Evolutionary conservation across 2,329 filamentous ascomycete species (phyloP).

Genomic region (Fusarium redolens): DNA sequence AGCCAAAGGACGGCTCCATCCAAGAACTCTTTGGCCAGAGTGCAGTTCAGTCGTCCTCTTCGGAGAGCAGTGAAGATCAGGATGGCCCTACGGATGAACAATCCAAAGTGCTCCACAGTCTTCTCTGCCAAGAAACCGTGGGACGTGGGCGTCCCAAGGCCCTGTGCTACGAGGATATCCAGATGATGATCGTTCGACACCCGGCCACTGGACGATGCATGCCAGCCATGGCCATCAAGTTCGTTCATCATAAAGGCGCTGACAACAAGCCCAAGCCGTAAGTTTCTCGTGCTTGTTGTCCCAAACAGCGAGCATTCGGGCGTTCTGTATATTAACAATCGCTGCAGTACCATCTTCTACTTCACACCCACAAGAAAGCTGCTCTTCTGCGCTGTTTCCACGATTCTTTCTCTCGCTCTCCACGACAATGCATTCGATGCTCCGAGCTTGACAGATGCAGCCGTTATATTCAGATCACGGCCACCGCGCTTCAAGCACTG

Average conservation of each 20-base stretch:
- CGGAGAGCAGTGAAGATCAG: neutral
- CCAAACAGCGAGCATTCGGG: neutral
- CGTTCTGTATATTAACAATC: neutral
- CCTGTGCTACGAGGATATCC: conserved; percentile 48
- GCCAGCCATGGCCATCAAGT: conserved; percentile 46
- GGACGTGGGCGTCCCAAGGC: conserved; percentile 41
- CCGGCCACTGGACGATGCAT: conserved; percentile 34
- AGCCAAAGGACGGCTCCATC: conserved; percentile 40
- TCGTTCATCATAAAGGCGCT: conserved; percentile 46
- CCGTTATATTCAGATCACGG: neutral
- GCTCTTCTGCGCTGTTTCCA: conserved; percentile 43
- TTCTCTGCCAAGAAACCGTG: conserved; percentile 39
- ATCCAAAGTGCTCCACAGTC: conserved; percentile 36
- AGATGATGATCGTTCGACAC: conserved; percentile 46
- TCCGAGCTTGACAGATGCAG: conserved; percentile 21
- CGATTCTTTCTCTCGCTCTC: conserved; percentile 43
- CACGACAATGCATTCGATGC: conserved; percentile 42
- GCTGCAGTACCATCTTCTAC: conserved; percentile 37
- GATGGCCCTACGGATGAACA: conserved; percentile 25
- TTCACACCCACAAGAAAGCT: conserved; percentile 43
- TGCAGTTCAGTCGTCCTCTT: neutral
- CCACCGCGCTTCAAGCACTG: neutral
- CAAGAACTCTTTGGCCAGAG: conserved; percentile 45
- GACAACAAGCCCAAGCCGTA: conserved; percentile 18
- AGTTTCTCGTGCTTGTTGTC: neutral